A percentile compares a stretch with the other conserved stretches of the same genome.
Evolutionary conservation across 2,329 filamentous ascomycete species (phyloP).

Genomic region (Fonsecaea nubica): DNA sequence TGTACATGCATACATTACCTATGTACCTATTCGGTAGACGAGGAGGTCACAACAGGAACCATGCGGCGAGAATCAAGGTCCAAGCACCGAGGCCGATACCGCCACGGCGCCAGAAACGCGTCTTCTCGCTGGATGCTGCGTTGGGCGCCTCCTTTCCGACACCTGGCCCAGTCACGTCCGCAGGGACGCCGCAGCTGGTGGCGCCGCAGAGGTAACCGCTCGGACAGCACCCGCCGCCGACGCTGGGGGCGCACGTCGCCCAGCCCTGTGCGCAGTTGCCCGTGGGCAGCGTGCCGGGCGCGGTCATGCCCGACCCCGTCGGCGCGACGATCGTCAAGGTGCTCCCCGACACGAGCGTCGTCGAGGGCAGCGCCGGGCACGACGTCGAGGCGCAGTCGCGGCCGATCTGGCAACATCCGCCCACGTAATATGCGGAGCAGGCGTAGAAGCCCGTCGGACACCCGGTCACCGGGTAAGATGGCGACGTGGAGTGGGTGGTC

Average conservation of each 20-base stretch:
- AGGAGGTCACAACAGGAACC: background rate
- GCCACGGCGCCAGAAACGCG: background rate
- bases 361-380: constrained; percentile 69
- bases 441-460: constrained; percentile 94
- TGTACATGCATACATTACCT: too few relatives aligned
- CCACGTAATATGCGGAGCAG: constrained; percentile 79
- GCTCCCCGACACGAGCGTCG: constrained; percentile 68
- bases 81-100: background rate
- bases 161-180: constrained; percentile 46
- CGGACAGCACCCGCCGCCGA: constrained; percentile 83
- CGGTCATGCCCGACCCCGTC: constrained; percentile 51
- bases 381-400: constrained; percentile 82
- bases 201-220: constrained; percentile 75
- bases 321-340: constrained; percentile 75
- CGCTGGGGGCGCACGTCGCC: constrained; percentile 71
- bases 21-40: too few relatives aligned
- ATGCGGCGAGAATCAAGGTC: background rate
- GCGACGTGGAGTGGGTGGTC: constrained; percentile 45
- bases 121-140: background rate
- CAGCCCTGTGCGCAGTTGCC: constrained; percentile 77
- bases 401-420: constrained; percentile 87
- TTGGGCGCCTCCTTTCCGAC: constrained; percentile 48
- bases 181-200: constrained; percentile 63
- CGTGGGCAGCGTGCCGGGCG: constrained; percentile 42
- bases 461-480: constrained; percentile 50